A percentile compares a stretch with the other conserved stretches of the same genome.
Conservation (phyloP, 1,284 basidiomycete species). For the Flammula alnicola region DNA sequence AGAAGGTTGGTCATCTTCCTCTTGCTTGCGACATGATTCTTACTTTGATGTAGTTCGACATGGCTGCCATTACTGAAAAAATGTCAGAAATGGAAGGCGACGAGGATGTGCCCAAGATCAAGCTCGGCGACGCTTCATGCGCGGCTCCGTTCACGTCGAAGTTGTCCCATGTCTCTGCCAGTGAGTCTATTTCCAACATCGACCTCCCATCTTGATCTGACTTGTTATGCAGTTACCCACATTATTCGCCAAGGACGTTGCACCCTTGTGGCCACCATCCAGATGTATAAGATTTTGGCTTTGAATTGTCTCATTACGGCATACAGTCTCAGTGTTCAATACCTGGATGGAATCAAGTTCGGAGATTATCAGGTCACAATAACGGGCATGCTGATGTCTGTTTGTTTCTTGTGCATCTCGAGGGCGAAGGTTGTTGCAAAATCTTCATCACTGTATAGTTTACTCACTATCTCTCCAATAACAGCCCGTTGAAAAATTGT, state of each 20-base stretch:
- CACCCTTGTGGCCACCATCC: conserved; percentile 94
- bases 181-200: conserved; percentile 50
- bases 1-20: conserved; percentile 72
- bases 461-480: not conserved
- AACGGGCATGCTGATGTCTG: conserved; percentile 94
- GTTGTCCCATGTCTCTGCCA: conserved; percentile 89
- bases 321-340: conserved; percentile 94
- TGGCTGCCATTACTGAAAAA: conserved; percentile 86
- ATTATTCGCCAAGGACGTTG: conserved; percentile 97
- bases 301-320: conserved; percentile 96
- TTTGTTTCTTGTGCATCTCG: conserved; percentile 96
- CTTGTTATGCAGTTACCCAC: conserved; percentile 70
- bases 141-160: conserved; percentile 98
- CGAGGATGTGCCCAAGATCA: conserved; percentile 93
- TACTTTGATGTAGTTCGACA: conserved; percentile 70
- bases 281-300: conserved; percentile 99
- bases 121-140: conserved; percentile 95
- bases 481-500: conserved; percentile 90
- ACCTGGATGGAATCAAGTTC: conserved; percentile 97
- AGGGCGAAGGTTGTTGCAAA: conserved; percentile 98
- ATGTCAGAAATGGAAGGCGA: conserved; percentile 93
- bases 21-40: conserved; percentile 13
- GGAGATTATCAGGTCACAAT: conserved; percentile 96
- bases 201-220: conserved; percentile 13
- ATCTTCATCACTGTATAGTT: conserved; percentile 33